These are phyloP conservation scores for Daldinia vernicosa DNA, from an alignment of 495 filamentous ascomycete genomes.

Conservation along the genomic window DNA sequence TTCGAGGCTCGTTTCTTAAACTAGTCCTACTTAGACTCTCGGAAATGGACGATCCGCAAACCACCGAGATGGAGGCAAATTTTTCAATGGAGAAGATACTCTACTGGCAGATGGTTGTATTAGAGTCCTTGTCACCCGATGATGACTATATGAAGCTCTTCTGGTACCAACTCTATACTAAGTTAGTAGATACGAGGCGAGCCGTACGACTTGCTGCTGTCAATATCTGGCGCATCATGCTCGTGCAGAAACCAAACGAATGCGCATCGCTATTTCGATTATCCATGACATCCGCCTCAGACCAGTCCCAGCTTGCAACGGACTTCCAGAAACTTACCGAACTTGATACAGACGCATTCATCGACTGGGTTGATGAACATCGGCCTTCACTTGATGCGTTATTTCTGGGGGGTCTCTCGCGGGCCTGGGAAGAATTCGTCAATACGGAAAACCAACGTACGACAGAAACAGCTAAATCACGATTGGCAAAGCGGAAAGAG, in stretches of 20 bases:
- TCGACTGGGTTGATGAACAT: conserved; percentile 87
- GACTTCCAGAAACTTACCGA: conserved; percentile 87
- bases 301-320: conserved; percentile 75
- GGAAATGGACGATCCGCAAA: conserved; percentile 74
- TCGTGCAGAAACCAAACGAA: conserved; percentile 93
- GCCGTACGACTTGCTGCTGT: conserved; percentile 79
- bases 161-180: conserved; percentile 89
- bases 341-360: conserved; percentile 84
- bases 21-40: conserved; percentile 82
- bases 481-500: conserved; percentile 79
- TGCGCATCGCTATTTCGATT: conserved; percentile 75
- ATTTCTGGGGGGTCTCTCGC: conserved; percentile 80
- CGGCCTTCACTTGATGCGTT: conserved; percentile 80
- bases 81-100: conserved; percentile 81
- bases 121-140: conserved; percentile 78
- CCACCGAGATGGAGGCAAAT: conserved; percentile 65
- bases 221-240: conserved; percentile 85
- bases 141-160: conserved; percentile 80
- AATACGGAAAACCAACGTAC: conserved; percentile 78
- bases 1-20: conserved; percentile 77
- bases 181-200: conserved; percentile 70
- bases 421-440: conserved; percentile 86
- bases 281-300: conserved; percentile 65
- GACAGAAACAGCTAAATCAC: conserved; percentile 71
- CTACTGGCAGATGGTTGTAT: conserved; percentile 93